These are phyloP conservation scores for Blakeslea trispora DNA, from an alignment of 371 early-diverging fungal species.

Conservation along the genomic window DNA sequence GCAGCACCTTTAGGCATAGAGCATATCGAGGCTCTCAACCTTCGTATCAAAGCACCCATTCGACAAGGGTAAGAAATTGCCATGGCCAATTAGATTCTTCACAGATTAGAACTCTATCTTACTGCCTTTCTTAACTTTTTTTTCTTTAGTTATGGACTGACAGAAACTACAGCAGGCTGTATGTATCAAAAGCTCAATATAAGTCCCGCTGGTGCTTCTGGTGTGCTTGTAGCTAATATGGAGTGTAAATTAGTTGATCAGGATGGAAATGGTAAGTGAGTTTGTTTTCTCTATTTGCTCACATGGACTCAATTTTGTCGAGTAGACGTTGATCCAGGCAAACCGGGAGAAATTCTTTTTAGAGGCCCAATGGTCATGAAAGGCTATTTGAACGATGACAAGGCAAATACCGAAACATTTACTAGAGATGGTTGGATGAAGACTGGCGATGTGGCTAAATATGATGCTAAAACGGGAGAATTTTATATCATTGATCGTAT, in stretches of 20 bases:
- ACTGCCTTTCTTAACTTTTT: no score
- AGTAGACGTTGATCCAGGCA: constrained; percentile 55
- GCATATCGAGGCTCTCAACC: constrained; percentile 51
- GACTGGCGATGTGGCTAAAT: constrained; percentile 83
- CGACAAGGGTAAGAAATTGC: constrained; percentile 71
- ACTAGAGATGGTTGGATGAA: constrained; percentile 75
- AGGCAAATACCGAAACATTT: constrained; percentile 73
- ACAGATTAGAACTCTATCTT: no score
- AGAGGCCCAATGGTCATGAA: constrained; percentile 85
- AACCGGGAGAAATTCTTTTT: constrained; percentile 75
- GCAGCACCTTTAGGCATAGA: constrained; percentile 83
- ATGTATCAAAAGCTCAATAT: constrained; percentile 30
- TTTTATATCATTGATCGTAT: constrained; percentile 73
- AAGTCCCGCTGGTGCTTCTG: constrained; percentile 63
- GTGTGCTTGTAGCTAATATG: constrained; percentile 66
- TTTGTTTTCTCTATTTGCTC: not conserved
- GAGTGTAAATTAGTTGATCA: constrained; percentile 71
- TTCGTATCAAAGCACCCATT: constrained; percentile 55
- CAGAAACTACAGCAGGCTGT: constrained; percentile 66
- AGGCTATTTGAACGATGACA: constrained; percentile 68
- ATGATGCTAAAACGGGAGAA: constrained; percentile 52
- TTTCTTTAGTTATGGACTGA: constrained; percentile 69
- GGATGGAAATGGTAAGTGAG: constrained; percentile 42
- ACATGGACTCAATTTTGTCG: constrained; percentile 5
- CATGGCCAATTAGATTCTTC: no score